Conservation (phyloP, 495 filamentous ascomycete genomes). For the Penicillium psychrofluorescens region DNA sequence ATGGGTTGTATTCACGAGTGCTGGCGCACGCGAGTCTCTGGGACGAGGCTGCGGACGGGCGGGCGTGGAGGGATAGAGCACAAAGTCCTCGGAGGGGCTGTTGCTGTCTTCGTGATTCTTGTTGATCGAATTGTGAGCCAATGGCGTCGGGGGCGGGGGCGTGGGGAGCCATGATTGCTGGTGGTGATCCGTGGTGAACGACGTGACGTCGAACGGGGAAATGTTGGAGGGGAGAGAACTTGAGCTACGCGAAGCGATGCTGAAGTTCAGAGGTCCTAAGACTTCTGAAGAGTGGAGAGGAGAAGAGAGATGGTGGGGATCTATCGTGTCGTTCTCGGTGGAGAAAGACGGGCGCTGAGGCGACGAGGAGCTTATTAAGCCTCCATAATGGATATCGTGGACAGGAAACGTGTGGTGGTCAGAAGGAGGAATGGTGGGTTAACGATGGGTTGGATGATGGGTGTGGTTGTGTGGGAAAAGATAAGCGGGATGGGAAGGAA, state of each 20-base stretch:
- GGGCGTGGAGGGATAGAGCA: slow-evolving; percentile 30
- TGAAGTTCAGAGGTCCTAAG: slow-evolving; percentile 50
- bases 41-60: slow-evolving; percentile 25
- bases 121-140: slow-evolving; percentile 41
- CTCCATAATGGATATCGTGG: slow-evolving; percentile 38
- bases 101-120: slow-evolving; percentile 33
- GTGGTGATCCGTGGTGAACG: slow-evolving; percentile 59
- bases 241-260: slow-evolving; percentile 45
- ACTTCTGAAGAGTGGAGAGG: slow-evolving; percentile 33
- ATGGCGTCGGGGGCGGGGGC: slow-evolving; percentile 39
- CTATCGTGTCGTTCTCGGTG: slow-evolving; percentile 43
- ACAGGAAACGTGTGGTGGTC: slow-evolving; percentile 15
- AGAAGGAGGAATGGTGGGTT: slow-evolving; percentile 1
- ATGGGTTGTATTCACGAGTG: slow-evolving; percentile 33
- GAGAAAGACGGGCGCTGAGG: slow-evolving; percentile 32
- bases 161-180: slow-evolving; percentile 58
- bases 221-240: slow-evolving; percentile 40
- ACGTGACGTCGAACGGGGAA: slow-evolving; percentile 47
- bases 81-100: slow-evolving; percentile 39
- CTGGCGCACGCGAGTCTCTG: slow-evolving; percentile 30
- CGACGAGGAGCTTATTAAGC: slow-evolving; percentile 40
- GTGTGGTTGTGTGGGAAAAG: slow-evolving; percentile 3
- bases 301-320: slow-evolving; percentile 32
- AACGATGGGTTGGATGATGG: too few species aligned
- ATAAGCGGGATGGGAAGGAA: slow-evolving; percentile 3